phyloP scores from a whole-genome alignment of 352 stramenopile species.

The Phytophthora macrochlamydospora region DNA sequence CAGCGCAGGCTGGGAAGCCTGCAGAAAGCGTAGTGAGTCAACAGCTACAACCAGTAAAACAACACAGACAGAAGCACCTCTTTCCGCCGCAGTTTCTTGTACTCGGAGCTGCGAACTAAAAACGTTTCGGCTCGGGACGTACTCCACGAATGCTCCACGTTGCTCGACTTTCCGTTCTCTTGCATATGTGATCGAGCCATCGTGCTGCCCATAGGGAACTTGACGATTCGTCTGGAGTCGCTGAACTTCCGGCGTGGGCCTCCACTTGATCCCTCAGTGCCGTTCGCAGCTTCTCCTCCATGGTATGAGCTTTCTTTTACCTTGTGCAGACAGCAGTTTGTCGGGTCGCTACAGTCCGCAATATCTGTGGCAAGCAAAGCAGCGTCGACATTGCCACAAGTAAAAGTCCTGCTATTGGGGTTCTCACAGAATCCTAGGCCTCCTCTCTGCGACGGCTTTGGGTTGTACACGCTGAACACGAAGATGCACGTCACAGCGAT shows the following conservation, averaged over 20 bases:
- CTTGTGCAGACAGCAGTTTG: slow-evolving; percentile 64
- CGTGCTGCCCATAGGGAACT: slow-evolving; percentile 61
- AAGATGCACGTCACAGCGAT: slow-evolving; percentile 53
- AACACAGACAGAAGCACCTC: slow-evolving; percentile 34
- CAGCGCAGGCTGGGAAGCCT: slow-evolving; percentile 61
- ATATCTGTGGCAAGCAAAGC: slow-evolving; percentile 35
- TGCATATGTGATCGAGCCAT: slow-evolving; percentile 60
- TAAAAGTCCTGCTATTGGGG: slow-evolving; percentile 5
- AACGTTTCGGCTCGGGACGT: slow-evolving; percentile 66
- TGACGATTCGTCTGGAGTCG: slow-evolving; percentile 31
- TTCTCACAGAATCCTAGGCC: slow-evolving; percentile 15
- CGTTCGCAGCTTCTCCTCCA: slow-evolving; percentile 4
- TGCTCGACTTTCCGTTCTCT: slow-evolving; percentile 50
- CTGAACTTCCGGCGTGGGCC: slow-evolving; percentile 13
- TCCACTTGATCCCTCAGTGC: slow-evolving; percentile 7
- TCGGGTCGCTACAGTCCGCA: slow-evolving; percentile 43
- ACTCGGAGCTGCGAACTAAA: slow-evolving; percentile 70
- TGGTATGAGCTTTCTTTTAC: slow-evolving; percentile 5
- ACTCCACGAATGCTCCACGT: slow-evolving; percentile 60
- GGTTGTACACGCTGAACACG: slow-evolving; percentile 63
- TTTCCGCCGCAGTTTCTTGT: slow-evolving; percentile 86
- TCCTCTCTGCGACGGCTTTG: slow-evolving; percentile 15
- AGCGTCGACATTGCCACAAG: slow-evolving; percentile 9
- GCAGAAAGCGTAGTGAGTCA: slow-evolving; percentile 1
- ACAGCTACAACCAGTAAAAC: no score